Percentiles rank a stretch among this genome's conserved stretches.
phyloP scores from a whole-genome alignment of 2,329 filamentous ascomycete genomes.

The Aureobasidium namibiae region DNA sequence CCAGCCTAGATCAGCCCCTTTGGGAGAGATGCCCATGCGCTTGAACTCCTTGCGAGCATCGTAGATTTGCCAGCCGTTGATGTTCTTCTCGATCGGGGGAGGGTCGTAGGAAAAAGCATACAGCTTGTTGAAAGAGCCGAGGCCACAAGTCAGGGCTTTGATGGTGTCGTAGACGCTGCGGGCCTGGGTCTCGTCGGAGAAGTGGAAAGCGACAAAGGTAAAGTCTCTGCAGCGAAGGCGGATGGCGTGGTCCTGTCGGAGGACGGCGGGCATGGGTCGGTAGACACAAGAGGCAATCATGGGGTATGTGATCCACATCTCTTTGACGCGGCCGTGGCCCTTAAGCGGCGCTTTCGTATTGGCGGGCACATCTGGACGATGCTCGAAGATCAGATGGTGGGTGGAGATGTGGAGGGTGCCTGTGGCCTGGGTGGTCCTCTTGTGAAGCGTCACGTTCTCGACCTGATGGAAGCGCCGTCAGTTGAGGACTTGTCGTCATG shows the following conservation, averaged over 20 bases:
- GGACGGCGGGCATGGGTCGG: constrained; percentile 61
- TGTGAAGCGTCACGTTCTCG: constrained; percentile 53
- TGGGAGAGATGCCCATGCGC: constrained; percentile 77
- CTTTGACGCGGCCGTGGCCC: constrained; percentile 45
- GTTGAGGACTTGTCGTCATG: not conserved
- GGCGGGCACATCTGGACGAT: constrained; percentile 34
- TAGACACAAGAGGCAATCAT: constrained; percentile 78
- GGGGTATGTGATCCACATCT: constrained; percentile 91
- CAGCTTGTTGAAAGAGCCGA: constrained; percentile 77
- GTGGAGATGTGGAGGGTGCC: constrained; percentile 56
- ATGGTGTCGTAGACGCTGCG: constrained; percentile 85
- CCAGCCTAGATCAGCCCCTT: constrained; percentile 74
- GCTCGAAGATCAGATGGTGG: constrained; percentile 58
- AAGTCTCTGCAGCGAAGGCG: constrained; percentile 89
- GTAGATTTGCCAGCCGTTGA: constrained; percentile 79
- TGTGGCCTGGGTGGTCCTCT: constrained; percentile 47
- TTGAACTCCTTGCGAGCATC: constrained; percentile 78
- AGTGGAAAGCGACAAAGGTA: constrained; percentile 86
- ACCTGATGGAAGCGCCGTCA: constrained; percentile 30
- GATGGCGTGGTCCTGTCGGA: constrained; percentile 69
- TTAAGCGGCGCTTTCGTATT: constrained; percentile 25
- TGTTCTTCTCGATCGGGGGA: constrained; percentile 53
- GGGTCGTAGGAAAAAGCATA: constrained; percentile 85
- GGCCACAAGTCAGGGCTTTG: constrained; percentile 67
- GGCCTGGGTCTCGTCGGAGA: constrained; percentile 63